These are phyloP conservation scores for Litchi chinensis DNA, from an alignment of 345 rosid genomes.

Conservation along the genomic window DNA sequence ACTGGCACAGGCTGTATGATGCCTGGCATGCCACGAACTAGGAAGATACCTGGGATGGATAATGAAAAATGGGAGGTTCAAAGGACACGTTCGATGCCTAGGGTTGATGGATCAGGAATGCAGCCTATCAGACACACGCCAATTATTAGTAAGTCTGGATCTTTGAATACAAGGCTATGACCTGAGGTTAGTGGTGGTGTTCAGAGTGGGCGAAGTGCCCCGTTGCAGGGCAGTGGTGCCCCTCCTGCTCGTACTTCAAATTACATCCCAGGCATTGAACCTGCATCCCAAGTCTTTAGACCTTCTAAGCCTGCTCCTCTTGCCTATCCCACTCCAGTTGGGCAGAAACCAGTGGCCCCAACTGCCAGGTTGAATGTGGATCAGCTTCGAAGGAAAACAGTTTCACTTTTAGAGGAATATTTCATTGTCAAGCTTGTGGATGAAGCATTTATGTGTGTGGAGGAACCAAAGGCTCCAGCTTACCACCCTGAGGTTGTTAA, in stretches of 20 bases:
- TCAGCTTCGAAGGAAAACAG: constrained; percentile 64
- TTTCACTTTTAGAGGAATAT: constrained; percentile 74
- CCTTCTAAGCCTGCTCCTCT: constrained; percentile 33
- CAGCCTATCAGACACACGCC: constrained; percentile 51
- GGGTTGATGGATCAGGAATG: constrained; percentile 64
- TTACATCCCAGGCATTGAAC: constrained; percentile 31
- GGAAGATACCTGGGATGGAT: constrained; percentile 92
- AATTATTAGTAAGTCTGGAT: constrained; percentile 44
- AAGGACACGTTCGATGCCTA: constrained; percentile 59
- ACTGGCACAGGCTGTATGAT: constrained; percentile 92
- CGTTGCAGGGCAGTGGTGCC: constrained; percentile 62
- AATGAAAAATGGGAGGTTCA: constrained; percentile 72
- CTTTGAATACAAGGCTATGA: constrained; percentile 59
- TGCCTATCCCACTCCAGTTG: constrained; percentile 28
- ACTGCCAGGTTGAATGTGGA: constrained; percentile 39
- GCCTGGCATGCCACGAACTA: constrained; percentile 91
- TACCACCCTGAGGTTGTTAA: constrained; percentile 78
- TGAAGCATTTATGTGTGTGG: constrained; percentile 77
- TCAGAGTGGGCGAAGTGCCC: constrained; percentile 68
- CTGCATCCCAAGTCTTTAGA: constrained; percentile 30
- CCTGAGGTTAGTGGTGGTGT: constrained; percentile 82
- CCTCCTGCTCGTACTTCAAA: constrained; percentile 32
- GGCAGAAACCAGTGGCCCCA: constrained; percentile 35
- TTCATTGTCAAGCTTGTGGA: constrained; percentile 53
- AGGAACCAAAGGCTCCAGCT: constrained; percentile 63